These are phyloP conservation scores for Apiotrichum laibachii DNA, from an alignment of 1,284 basidiomycete species.

Conservation along the genomic window DNA sequence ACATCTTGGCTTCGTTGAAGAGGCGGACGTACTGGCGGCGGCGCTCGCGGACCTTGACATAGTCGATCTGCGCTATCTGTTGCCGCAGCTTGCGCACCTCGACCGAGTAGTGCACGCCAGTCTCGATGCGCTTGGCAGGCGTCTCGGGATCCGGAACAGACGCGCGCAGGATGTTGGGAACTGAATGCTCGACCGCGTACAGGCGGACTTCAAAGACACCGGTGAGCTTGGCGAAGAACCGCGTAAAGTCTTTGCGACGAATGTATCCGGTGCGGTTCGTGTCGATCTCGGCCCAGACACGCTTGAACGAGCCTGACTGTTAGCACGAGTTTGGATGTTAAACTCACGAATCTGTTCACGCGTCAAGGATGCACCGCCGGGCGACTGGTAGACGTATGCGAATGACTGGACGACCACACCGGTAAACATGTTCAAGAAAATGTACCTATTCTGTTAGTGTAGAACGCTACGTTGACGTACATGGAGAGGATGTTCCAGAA, in stretches of 20 bases:
- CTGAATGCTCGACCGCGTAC: conserved; percentile 67
- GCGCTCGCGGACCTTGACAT: conserved; percentile 61
- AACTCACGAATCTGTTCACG: conserved; percentile 76
- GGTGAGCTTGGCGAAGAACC: conserved; percentile 64
- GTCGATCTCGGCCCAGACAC: conserved; percentile 84
- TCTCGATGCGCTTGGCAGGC: conserved; percentile 27
- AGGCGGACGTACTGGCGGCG: conserved; percentile 69
- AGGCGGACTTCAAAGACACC: conserved; percentile 77
- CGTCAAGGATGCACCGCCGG: conserved; percentile 74
- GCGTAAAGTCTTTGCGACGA: conserved; percentile 66
- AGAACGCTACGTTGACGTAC: conserved; percentile 54
- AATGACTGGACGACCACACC: conserved; percentile 97
- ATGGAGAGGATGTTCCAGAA: conserved; percentile 96
- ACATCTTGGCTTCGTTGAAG: conserved; percentile 79
- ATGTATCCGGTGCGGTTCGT: conserved; percentile 76
- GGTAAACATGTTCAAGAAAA: conserved; percentile 93
- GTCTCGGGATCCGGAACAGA: conserved; percentile 31
- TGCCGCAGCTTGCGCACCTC: conserved; percentile 64
- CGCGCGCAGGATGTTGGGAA: conserved; percentile 58
- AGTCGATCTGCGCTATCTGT: conserved; percentile 66
- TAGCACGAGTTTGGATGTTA: neutral
- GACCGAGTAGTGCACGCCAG: conserved; percentile 55
- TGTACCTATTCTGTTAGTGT: conserved; percentile 61
- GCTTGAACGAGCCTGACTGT: conserved; percentile 66
- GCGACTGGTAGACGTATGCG: conserved; percentile 88